Evolutionary conservation across 2,329 filamentous ascomycete species (phyloP).

Genomic region (Dactylellina haptotyla): DNA sequence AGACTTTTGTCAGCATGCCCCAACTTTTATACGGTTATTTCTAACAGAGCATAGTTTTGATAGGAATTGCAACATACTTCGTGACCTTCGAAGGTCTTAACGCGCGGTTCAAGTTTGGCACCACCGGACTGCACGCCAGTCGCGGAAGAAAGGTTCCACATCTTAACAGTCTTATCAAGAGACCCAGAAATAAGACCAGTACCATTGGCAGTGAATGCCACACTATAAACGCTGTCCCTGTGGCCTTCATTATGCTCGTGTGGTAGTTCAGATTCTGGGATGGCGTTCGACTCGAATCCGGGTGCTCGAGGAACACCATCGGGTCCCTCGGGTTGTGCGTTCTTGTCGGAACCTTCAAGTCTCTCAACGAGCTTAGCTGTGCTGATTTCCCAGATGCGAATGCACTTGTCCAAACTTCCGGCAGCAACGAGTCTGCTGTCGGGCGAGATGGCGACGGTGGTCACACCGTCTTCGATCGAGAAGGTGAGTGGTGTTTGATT

Average conservation of each 20-base stretch:
- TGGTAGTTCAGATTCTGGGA: slow-evolving; percentile 63
- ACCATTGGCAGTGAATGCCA: slow-evolving; percentile 58
- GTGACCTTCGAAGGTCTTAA: slow-evolving; percentile 97
- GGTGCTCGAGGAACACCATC: slow-evolving; percentile 88
- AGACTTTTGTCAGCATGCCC: background rate
- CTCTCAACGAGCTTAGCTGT: slow-evolving; percentile 73
- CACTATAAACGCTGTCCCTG: slow-evolving; percentile 64
- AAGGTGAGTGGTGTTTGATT: slow-evolving; percentile 64
- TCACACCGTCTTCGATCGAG: slow-evolving; percentile 65
- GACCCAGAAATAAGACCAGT: slow-evolving; percentile 96
- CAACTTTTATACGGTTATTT: background rate
- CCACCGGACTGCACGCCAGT: slow-evolving; percentile 73
- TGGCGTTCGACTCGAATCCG: too few relatives aligned
- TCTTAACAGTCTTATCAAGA: slow-evolving; percentile 83
- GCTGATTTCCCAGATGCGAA: slow-evolving; percentile 50
- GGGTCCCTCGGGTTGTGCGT: slow-evolving; percentile 76
- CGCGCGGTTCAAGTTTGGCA: slow-evolving; percentile 87
- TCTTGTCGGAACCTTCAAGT: slow-evolving; percentile 73
- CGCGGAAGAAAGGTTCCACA: slow-evolving; percentile 81
- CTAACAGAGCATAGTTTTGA: background rate
- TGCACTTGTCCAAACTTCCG: slow-evolving; percentile 45
- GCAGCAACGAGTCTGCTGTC: slow-evolving; percentile 47
- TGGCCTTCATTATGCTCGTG: slow-evolving; percentile 45
- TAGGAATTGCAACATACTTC: slow-evolving; percentile 69
- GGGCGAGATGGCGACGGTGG: slow-evolving; percentile 49